Evolutionary conservation across 2,329 filamentous ascomycete species (phyloP), one percentile per base, ranked within the genome.

Genomic region (Verticillium klebahnii): DNA sequence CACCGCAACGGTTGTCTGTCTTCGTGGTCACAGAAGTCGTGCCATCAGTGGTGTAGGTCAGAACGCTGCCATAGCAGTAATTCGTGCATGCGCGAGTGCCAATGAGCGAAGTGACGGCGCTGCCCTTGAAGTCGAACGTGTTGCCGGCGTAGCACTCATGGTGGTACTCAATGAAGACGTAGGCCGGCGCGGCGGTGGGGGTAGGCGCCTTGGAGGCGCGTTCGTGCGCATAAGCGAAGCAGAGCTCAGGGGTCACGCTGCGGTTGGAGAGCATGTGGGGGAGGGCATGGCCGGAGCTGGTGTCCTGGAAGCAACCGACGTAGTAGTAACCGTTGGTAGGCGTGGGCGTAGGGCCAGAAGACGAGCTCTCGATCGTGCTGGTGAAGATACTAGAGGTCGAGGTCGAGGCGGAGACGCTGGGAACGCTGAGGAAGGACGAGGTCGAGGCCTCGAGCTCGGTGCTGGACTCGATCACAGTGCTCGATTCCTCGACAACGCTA

Each of bases 181-280:
- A 74, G 12, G 66, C 64, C 19, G 67, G 61, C 56, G 63, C 69
- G 0, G 70, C 69, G 1, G 68, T 72, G 17, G 66, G 58, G 1
- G 69, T 69, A 0, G 70, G 71, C 8, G 63, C 63, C 14, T 70
- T 70, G 31, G 67, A 66, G 3, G 68, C 68, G 29, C 68, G 61
- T 7, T 68, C 69, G 25, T 72, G 65, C 8, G 71, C 73, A 37
- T 71, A 69, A 2, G 65, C 70, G 15, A 74, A 70, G 58, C 72
- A 74, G n/a, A 74, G 69, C 57, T 74, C 70, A 11, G 72, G 72
- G 1, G 70, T 74, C 63, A 74, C 71, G 62, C 67, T 70, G 61
- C 70, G 65, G 61, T 74, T 74, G 37, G 67, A 67, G 60, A 72
- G 69, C 29, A 74, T 60, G 34, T 69, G 69, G 2, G 69, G 70